Evolutionary conservation across 106 monocot genomes (phyloP), one percentile per base, ranked within the genome.

Genomic region (Dendrobium huoshanense): DNA sequence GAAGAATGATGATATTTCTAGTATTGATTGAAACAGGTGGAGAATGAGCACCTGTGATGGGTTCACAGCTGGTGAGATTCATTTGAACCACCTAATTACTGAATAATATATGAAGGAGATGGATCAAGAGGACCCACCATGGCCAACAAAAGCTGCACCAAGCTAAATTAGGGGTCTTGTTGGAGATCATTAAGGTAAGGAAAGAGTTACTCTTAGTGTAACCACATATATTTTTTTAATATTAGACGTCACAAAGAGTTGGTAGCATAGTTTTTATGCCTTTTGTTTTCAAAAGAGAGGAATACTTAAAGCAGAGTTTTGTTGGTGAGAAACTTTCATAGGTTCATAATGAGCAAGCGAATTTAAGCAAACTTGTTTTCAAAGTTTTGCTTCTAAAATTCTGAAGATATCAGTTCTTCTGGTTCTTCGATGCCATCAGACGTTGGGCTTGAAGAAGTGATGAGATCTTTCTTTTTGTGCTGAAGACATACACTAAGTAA

Each of bases 31-130:
- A 40, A 80, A 22, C 4, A 58, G 29, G 31, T 25, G 33, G 22
- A 16, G 24, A 64, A 79, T 48, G 73, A 47, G 47, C 55, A 41
- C n/a, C 31, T 33, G 7, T 56, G 40, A 83, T 48, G 42, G 70
- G 79, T 42, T 79, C 37, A 61, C 78, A 74, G 73, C 79, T 58
- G 37, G 80, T 54, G 80, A 58, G 58, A 1, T 13, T 58, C 58
- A 81, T 55, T 73, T n/a, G 40, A 73, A 29, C 40, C 73, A 59
- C 81, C 58, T 33, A 24, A 68, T 48, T 20, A 43, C n/a, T 13
- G 24, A 77, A 44, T 72, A 31, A 48, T 0, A 9, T 43, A 27
- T 29, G 33, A 37, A 67, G 16, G 27, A 17, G 48, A 56, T 73
- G 33, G 9, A 73, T 40, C 31, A 22, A 74, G 40, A 24, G 48